Base-by-base conservation (phyloP, 192 early-diverging fungal species). In the Podochytrium sp. region DNA sequence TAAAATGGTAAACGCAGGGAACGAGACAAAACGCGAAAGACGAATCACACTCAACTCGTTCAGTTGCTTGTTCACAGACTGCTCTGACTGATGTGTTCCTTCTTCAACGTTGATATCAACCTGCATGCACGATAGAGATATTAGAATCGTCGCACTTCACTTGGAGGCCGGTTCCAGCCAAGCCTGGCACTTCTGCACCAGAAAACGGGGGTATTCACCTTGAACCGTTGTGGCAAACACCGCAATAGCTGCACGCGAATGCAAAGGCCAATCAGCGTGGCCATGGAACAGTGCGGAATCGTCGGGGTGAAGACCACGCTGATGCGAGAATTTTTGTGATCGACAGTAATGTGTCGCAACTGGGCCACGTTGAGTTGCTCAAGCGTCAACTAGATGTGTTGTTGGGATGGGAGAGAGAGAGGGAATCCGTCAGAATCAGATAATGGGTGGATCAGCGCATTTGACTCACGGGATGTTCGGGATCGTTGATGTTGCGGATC, bases 241-340 rank as follows among this genome's bases (percentile, higher is more conserved):
- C 95, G 84, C 49, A 99, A 80, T 50, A 99, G 77, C 53, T 93
- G 87, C 10, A 99, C 96, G 30, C 97, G 91, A 47, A 99, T 98
- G 81, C 96, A 97, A 20, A 98, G 86, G 0, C 97, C 97, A 79
- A 99, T 99, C 47, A 99, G 80, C 7, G 97, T 98, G 12, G 96
- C 96, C 97, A 99, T 99, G 37, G 94, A 96, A 81, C 97, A 99
- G 80, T 99, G 97, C 33, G 96, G 96, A 72, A 99, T 98, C 7
- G 97, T 98, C 0, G 97, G 97, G 0, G 95, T 96, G 75, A 99
- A 98, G 78, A 91, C 89, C 34, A 99, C 89, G 6, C 85, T 56
- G 34, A 99, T 84, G 49, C 77, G 85, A 79, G 87, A 91, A 41
- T 69, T 76, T 10, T 82, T 78, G 75, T 94, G 87, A 70, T 92